phyloP scores from a whole-genome alignment of 2,329 filamentous ascomycete genomes.

The Claviceps digitariae region DNA sequence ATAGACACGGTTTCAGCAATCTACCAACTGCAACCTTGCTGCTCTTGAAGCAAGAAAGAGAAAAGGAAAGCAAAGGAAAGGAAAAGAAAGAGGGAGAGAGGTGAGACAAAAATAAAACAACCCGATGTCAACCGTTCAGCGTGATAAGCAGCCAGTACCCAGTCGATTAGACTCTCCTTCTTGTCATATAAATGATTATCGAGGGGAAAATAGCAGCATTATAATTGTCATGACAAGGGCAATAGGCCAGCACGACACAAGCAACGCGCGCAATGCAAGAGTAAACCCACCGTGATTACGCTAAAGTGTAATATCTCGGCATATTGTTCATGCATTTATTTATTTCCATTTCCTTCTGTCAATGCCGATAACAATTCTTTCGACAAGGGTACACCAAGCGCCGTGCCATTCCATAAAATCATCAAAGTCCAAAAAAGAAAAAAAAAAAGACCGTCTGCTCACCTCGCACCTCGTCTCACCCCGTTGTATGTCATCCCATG shows the following conservation, averaged over 20 bases:
- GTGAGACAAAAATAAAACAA: background rate
- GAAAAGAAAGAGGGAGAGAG: background rate
- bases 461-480: background rate
- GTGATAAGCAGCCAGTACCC: too few species aligned
- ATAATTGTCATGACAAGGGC: background rate
- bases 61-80: background rate
- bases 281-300: too few species aligned
- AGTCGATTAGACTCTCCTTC: too few species aligned
- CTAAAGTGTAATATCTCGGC: background rate
- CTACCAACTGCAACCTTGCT: background rate
- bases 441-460: background rate
- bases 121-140: too few species aligned
- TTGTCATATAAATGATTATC: too few species aligned
- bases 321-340: background rate
- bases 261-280: too few species aligned
- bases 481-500: background rate
- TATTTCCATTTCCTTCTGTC: background rate
- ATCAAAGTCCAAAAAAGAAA: background rate
- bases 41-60: background rate
- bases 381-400: background rate
- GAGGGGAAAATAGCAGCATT: too few species aligned
- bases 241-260: background rate
- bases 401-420: conserved; percentile 1
- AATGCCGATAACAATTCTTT: background rate
- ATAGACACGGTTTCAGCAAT: too few species aligned